Base-by-base conservation (phyloP, 768 basidiomycete species). In the Sporobolomyces phaffii region DNA sequence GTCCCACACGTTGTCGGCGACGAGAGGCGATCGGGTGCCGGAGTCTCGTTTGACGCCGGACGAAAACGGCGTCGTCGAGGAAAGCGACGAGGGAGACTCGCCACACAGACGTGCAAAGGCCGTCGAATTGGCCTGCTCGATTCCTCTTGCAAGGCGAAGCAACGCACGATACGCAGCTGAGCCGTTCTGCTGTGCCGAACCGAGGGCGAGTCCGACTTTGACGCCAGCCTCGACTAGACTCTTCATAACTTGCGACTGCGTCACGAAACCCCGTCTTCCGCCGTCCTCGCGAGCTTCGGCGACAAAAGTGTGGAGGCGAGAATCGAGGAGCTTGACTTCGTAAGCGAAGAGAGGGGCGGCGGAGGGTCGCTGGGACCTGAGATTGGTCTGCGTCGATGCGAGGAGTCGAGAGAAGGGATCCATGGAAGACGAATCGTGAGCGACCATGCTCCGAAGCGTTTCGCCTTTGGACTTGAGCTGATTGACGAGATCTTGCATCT, bases 181-280 rank as follows among this genome's bases (percentile, higher is more conserved):
- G 7, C 43, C 28, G 26, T 28, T 36, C 26, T 60, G 57, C 17
- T 24, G 33, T 18, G 62, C 65, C n/a, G 28, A 40, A 17, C 57
- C 58, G 53, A 67, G 57, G 20, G 65, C 69, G n/a, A 22, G n/a
- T 5, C 34, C 51, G 1, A 67, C 48, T 24, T 60, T 62, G 36
- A 38, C 22, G 10, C 61, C 34, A n/a, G 65, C 69, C 6, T 71
- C 69, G 65, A 52, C 41, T 62, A 67, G 64, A 15, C 26, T 59
- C 26, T 44, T 31, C 62, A 66, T 60, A 13, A 53, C 58, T 18
- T 41, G 53, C 36, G 64, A 48, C 34, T 64, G 69, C 6, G 22
- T 15, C 7, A 36, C 24, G 28, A 40, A 53, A 3, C 58, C 61
- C 28, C 41, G 31, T 0, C 36, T 26, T 10, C 31, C 5, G 24